Conservation (phyloP, 768 basidiomycete species). For the Leucosporidium scottii region DNA sequence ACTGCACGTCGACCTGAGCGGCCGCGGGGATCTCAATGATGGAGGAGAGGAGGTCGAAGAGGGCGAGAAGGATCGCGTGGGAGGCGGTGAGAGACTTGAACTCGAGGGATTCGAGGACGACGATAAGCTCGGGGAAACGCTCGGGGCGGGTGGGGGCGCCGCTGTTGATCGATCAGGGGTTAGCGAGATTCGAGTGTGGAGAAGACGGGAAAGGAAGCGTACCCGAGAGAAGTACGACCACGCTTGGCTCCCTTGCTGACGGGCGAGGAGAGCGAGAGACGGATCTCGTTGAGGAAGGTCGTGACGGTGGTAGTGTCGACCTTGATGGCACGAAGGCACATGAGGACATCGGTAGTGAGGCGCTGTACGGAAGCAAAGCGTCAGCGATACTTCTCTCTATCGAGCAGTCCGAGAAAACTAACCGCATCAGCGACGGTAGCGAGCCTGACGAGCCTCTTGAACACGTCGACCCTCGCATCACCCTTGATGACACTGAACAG, state of each 20-base stretch:
- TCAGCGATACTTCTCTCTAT: not conserved
- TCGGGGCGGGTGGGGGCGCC: constrained; percentile 19
- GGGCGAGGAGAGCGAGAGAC: constrained; percentile 9
- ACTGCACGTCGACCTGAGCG: constrained; percentile 28
- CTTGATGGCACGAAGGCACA: constrained; percentile 17
- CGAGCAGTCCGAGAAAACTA: not conserved
- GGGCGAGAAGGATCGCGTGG: constrained; percentile 23
- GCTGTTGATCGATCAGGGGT: not conserved
- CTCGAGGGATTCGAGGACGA: constrained; percentile 29
- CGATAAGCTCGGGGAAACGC: constrained; percentile 28
- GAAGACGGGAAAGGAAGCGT: not conserved
- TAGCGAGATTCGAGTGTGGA: not conserved
- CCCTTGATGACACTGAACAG: constrained; percentile 21
- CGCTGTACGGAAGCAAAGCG: not conserved
- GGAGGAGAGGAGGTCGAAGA: constrained; percentile 29
- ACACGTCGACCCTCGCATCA: constrained; percentile 20
- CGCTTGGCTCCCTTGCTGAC: constrained; percentile 30
- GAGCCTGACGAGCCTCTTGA: constrained; percentile 26
- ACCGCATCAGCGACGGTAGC: constrained; percentile 13
- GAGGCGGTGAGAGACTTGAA: constrained; percentile 14
- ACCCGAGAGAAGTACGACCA: constrained; percentile 20
- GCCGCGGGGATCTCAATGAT: constrained; percentile 30
- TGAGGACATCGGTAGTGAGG: constrained; percentile 21
- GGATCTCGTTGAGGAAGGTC: constrained; percentile 18
- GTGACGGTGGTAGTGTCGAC: constrained; percentile 25